Percentiles rank a stretch among this genome's conserved stretches.
phyloP scores from a whole-genome alignment of 306 rosid species.

The Bauhinia variegata region DNA sequence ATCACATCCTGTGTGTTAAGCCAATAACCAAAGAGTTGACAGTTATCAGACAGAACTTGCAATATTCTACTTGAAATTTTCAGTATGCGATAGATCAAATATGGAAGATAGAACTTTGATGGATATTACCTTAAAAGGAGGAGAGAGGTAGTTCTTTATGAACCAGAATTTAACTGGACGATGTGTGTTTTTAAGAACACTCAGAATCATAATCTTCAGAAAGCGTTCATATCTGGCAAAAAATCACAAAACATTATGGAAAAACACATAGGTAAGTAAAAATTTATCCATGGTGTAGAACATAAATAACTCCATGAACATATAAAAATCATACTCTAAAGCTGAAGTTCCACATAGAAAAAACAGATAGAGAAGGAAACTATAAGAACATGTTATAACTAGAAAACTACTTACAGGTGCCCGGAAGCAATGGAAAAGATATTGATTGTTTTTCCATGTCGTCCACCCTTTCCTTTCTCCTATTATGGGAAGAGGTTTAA shows the following conservation, averaged over 20 bases:
- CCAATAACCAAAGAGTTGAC: constrained; percentile 30
- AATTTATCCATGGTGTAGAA: constrained; percentile 8
- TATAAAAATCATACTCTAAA: constrained; percentile 1
- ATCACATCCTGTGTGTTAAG: constrained; percentile 68
- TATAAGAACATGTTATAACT: constrained; percentile 28
- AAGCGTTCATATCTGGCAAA: constrained; percentile 90
- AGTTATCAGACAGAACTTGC: too few relatives aligned
- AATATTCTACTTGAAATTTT: too few relatives aligned
- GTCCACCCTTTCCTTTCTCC: constrained; percentile 70
- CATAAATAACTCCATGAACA: constrained; percentile 24
- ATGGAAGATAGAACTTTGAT: constrained; percentile 4
- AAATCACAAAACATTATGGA: constrained; percentile 22
- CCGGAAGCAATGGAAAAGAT: constrained; percentile 98
- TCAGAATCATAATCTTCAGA: constrained; percentile 93
- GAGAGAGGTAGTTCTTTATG: constrained; percentile 95
- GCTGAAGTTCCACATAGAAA: not conserved
- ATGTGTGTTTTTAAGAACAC: constrained; percentile 84
- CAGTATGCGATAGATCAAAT: constrained; percentile 18
- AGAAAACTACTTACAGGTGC: constrained; percentile 78
- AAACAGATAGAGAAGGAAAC: constrained; percentile 15
- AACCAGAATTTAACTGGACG: constrained; percentile 99
- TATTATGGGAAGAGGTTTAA: constrained; percentile 34
- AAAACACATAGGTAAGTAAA: constrained; percentile 29
- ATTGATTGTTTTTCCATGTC: constrained; percentile 84
- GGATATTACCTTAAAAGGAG: constrained; percentile 84